These are phyloP conservation scores for Cyberlindnera veronae DNA, from an alignment of 805 yeast species.

Conservation along the genomic window DNA sequence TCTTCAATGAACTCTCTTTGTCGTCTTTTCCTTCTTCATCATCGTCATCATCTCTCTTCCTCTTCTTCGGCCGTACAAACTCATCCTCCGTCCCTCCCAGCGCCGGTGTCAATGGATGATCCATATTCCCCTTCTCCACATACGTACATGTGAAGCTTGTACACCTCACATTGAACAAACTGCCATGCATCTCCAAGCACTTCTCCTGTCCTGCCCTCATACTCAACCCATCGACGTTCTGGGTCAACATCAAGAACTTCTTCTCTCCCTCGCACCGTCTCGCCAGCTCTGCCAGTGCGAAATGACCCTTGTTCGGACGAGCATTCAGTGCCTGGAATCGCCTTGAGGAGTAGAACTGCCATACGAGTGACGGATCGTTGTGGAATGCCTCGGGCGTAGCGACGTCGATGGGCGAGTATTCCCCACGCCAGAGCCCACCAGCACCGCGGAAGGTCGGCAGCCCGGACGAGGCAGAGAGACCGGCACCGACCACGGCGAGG, in stretches of 20 bases:
- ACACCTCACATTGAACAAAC: conserved; percentile 68
- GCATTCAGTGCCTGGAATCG: conserved; percentile 63
- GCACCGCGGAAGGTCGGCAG: conserved; percentile 69
- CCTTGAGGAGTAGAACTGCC: conserved; percentile 82
- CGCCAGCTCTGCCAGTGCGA: conserved; percentile 61
- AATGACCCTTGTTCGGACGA: conserved; percentile 71
- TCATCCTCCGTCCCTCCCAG: conserved; percentile 41
- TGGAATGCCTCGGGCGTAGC: conserved; percentile 92
- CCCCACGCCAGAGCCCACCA: conserved; percentile 75
- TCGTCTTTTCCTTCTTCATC: conserved; percentile 15
- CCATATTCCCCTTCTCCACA: conserved; percentile 46
- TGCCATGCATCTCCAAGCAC: conserved; percentile 78
- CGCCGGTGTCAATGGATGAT: conserved; percentile 58
- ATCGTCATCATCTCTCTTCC: conserved; percentile 8
- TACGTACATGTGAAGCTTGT: conserved; percentile 73
- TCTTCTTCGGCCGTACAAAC: conserved; percentile 23
- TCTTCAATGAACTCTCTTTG: conserved; percentile 6
- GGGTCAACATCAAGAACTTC: conserved; percentile 66
- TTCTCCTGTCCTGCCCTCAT: conserved; percentile 51
- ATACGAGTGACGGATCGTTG: conserved; percentile 78
- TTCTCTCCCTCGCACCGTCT: conserved; percentile 24
- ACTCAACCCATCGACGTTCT: conserved; percentile 78
- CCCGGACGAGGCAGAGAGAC: conserved; percentile 75
- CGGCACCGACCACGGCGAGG: conserved; percentile 77
- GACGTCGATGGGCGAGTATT: conserved; percentile 72